Percentiles rank a stretch among this genome's conserved stretches.
Conservation (phyloP, 768 basidiomycete genomes). For the Naganishia vishniacii region DNA sequence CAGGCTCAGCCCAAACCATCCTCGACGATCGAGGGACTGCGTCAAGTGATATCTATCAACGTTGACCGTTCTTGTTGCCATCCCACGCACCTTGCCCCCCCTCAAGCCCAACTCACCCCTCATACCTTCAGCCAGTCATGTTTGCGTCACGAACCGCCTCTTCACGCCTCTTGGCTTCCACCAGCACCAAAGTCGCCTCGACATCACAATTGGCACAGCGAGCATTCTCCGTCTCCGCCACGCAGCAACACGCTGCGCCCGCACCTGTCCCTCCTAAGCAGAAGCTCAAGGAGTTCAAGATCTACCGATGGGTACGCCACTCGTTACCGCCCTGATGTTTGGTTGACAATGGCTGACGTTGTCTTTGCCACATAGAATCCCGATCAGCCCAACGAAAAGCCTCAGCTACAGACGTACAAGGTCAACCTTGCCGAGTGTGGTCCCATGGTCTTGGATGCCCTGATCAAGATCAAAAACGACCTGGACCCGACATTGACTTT, state of each 20-base stretch:
- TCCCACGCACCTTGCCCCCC: no score
- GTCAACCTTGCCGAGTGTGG: constrained; percentile 91
- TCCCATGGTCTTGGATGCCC: constrained; percentile 66
- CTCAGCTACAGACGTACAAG: constrained; percentile 79
- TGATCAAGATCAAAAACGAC: constrained; percentile 98
- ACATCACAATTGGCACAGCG: constrained; percentile 12
- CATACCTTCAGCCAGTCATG: constrained; percentile 8
- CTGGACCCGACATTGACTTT: constrained; percentile 94
- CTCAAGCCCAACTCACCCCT: no score
- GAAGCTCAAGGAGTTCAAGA: constrained; percentile 85
- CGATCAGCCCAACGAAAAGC: constrained; percentile 86
- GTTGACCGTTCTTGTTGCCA: neutral
- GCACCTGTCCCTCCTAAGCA: constrained; percentile 29
- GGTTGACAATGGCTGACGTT: neutral
- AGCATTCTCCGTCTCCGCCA: constrained; percentile 29
- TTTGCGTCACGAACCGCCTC: constrained; percentile 14
- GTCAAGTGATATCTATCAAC: no score
- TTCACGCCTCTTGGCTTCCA: constrained; percentile 17
- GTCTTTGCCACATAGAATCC: constrained; percentile 61
- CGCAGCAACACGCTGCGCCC: constrained; percentile 32
- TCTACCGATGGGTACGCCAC: constrained; percentile 86
- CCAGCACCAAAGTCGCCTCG: constrained; percentile 18
- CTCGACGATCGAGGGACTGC: constrained; percentile 10
- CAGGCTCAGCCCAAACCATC: constrained; percentile 2
- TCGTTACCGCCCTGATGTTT: neutral